Percentiles rank a stretch among this genome's conserved stretches.
Evolutionary conservation across 2,329 filamentous ascomycete genomes (phyloP).

Genomic region (Tolypocladium tropicale): DNA sequence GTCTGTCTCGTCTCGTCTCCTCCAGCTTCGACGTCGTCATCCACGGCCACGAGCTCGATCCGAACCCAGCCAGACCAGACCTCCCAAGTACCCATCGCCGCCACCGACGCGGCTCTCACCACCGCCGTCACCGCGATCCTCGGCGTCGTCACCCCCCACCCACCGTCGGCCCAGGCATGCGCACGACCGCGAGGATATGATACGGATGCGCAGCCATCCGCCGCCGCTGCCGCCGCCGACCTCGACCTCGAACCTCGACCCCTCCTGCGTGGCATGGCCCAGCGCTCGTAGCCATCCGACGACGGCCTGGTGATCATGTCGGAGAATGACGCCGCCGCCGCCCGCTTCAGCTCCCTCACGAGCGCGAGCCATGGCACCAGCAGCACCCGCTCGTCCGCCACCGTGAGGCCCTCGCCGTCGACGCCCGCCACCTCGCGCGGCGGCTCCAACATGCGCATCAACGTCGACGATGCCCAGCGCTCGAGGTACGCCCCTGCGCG

Average conservation of each 20-base stretch:
- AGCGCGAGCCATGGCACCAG: conserved; percentile 43
- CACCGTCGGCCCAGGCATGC: background rate
- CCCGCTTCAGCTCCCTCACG: conserved; percentile 42
- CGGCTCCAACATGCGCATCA: conserved; percentile 17
- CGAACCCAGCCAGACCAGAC: background rate
- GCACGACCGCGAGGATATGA: background rate
- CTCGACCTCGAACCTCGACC: conserved; percentile 1
- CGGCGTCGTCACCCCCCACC: background rate
- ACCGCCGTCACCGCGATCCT: background rate
- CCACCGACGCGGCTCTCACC: no score
- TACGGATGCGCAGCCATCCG: background rate
- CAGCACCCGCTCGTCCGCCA: conserved; percentile 57
- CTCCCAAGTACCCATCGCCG: background rate
- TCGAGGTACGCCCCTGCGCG: conserved; percentile 21
- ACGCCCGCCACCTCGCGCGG: conserved; percentile 18
- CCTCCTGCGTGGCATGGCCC: conserved; percentile 18
- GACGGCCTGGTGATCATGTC: conserved; percentile 47
- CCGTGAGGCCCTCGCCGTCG: conserved; percentile 40
- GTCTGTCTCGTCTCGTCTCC: background rate
- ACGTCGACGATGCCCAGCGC: conserved; percentile 33
- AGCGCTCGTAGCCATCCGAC: conserved; percentile 13
- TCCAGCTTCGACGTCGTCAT: background rate
- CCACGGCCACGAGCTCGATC: background rate
- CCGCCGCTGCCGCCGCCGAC: background rate
- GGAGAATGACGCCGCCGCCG: conserved; percentile 50